These are phyloP conservation scores for Phytopythium oedochilum DNA, from an alignment of 352 stramenopile species.

Conservation along the genomic window DNA sequence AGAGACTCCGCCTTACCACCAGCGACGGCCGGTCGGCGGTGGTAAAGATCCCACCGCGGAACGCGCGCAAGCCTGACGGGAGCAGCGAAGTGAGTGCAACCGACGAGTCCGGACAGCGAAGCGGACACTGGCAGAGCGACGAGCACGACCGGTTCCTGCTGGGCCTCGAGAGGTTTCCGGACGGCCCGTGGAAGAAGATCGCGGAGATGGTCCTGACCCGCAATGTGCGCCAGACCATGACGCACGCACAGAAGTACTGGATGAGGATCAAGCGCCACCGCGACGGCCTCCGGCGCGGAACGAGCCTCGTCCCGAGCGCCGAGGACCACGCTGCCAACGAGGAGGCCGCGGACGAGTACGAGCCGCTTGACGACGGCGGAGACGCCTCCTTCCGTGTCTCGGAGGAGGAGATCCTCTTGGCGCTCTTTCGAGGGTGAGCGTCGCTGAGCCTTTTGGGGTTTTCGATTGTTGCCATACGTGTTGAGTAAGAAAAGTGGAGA, in stretches of 20 bases:
- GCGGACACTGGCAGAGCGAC: background rate
- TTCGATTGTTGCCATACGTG: too few species aligned
- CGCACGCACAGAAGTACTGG: conserved; percentile 90
- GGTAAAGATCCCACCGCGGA: background rate
- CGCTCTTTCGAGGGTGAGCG: background rate
- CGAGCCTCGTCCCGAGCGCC: background rate
- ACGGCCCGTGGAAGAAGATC: conserved; percentile 28
- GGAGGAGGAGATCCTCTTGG: background rate
- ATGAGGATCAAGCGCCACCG: conserved; percentile 26
- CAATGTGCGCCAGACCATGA: conserved; percentile 77
- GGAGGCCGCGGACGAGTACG: background rate
- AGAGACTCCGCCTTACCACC: background rate
- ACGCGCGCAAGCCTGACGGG: background rate
- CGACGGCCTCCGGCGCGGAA: background rate
- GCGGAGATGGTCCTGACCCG: conserved; percentile 16
- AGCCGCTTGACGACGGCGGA: background rate
- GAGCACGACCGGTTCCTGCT: conserved; percentile 5
- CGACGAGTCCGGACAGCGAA: background rate
- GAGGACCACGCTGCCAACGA: background rate
- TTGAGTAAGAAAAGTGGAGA: too few species aligned
- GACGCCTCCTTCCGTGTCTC: background rate
- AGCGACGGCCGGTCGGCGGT: background rate
- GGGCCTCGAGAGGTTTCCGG: conserved; percentile 15
- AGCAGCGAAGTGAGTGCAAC: background rate
- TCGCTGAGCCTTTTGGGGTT: too few species aligned